Evolutionary conservation across 129 eudicot species (phyloP), one percentile per base, ranked within the genome.

Genomic region (Helianthus tuberosus): DNA sequence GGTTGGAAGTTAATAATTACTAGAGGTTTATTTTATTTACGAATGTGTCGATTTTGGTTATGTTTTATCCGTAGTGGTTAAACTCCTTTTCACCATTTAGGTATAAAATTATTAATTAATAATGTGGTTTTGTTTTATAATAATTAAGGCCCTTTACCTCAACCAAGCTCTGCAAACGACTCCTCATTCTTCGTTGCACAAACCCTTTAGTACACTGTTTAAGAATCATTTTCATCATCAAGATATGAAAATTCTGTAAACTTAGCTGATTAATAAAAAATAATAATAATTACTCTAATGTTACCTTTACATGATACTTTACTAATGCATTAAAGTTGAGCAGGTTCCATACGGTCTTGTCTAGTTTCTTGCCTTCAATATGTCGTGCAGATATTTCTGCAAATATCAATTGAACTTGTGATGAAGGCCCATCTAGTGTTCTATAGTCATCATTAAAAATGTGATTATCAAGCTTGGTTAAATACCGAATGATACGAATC

Each of bases 401-500:
- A 64, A 17, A 71, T 75, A 17, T 80, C 6, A 32, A 55, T 64
- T 16, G 17, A 35, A 55, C 25, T 44, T 16, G 63, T 55, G 27
- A n/a, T 55, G 27, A n/a, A 29, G 43, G 11, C 11, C 16, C 14
- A 51, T 3, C 32, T 35, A 51, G 43, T 59, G 27, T 53, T 52
- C 20, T 39, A 48, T 29, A 48, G 11, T 66, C 2, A 10, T 38
- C 0, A 50, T 41, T 1, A n/a, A 54, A 51, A 66, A 43, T 65
- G 27, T 57, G 51, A 55, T 27, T 3, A 17, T 53, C 13, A 50
- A 46, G 79, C 25, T 53, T 29, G 61, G 75, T 60, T 49, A n/a
- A 36, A 63, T 88, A 95, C 99, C 99, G 69, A 95, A 95, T 69
- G 97, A 84, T 58, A 95, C 89, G 51, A 95, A 91, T 6, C 99